Conservation (phyloP, 768 basidiomycete genomes). For the Boletus vermiculosoides region DNA sequence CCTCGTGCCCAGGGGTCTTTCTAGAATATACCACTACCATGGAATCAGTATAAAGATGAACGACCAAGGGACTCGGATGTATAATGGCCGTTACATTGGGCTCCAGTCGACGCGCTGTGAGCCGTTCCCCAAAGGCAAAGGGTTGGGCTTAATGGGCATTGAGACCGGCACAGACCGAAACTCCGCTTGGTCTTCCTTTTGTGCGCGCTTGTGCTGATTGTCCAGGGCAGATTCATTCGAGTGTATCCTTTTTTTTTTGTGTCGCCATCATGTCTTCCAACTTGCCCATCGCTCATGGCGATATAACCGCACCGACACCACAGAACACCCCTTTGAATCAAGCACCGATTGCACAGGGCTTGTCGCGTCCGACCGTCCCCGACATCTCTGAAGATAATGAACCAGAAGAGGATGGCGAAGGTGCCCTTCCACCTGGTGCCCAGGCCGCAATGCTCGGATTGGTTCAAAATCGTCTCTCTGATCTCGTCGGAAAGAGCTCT, state of each 20-base stretch:
- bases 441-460: conserved; percentile 75
- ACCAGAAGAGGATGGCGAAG: conserved; percentile 58
- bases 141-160: background rate
- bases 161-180: conserved; percentile 35
- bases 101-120: too few relatives aligned
- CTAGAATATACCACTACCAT: background rate
- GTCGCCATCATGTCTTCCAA: conserved; percentile 60
- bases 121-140: background rate
- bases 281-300: conserved; percentile 57
- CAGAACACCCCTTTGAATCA: conserved; percentile 88
- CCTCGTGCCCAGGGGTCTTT: background rate
- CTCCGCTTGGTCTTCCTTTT: conserved; percentile 32
- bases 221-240: conserved; percentile 16
- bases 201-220: conserved; percentile 27
- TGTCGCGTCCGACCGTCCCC: conserved; percentile 86
- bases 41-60: background rate
- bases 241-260: conserved; percentile 24
- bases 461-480: conserved; percentile 84
- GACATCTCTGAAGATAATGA: conserved; percentile 85
- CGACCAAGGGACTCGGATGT: background rate
- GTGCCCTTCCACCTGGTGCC: conserved; percentile 42
- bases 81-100: background rate
- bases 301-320: conserved; percentile 86
- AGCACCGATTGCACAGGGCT: conserved; percentile 73
- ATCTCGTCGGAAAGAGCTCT: conserved; percentile 86